A percentile compares a stretch with the other conserved stretches of the same genome.
Evolutionary conservation across 1,284 basidiomycete genomes (phyloP).

Genomic region (Sutorius eximius): DNA sequence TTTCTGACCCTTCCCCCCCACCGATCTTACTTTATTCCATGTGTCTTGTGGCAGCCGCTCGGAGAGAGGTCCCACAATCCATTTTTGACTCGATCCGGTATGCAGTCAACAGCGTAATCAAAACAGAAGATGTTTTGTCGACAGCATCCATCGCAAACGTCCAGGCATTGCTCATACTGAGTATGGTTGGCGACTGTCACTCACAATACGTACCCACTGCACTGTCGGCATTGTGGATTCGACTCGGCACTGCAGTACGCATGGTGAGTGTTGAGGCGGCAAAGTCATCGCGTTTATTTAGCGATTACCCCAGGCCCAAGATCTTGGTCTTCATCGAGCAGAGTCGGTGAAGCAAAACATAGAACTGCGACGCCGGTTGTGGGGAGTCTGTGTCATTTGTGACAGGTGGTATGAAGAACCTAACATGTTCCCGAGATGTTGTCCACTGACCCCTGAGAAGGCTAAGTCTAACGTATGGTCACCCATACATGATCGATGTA

Average conservation of each 20-base stretch:
- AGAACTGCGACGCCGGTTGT: constrained; percentile 81
- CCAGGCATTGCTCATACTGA: constrained; percentile 83
- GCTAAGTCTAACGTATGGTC: constrained; percentile 78
- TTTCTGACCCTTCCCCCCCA: constrained; percentile 69
- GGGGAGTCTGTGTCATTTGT: constrained; percentile 88
- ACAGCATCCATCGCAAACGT: constrained; percentile 86
- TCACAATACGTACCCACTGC: constrained; percentile 77
- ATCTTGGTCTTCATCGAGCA: constrained; percentile 87
- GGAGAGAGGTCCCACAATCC: constrained; percentile 78
- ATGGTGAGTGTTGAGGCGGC: constrained; percentile 60
- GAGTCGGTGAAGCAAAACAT: constrained; percentile 77
- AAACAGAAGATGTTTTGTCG: constrained; percentile 87
- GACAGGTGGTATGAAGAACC: constrained; percentile 75
- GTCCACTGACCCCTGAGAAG: constrained; percentile 38
- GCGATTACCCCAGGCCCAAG: constrained; percentile 68
- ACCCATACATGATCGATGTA: constrained; percentile 90
- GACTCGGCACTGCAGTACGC: constrained; percentile 76
- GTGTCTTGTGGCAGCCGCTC: constrained; percentile 86
- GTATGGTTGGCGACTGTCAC: constrained; percentile 79
- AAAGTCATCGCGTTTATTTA: constrained; percentile 5
- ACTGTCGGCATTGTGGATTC: constrained; percentile 74
- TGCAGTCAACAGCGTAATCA: constrained; percentile 83
- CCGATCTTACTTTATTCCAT: constrained; percentile 89
- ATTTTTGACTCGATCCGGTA: constrained; percentile 85
- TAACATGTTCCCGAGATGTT: neutral